A percentile compares a stretch with the other conserved stretches of the same genome.
phyloP scores from a whole-genome alignment of 345 rosid species.

The Fremontodendron californicum region DNA sequence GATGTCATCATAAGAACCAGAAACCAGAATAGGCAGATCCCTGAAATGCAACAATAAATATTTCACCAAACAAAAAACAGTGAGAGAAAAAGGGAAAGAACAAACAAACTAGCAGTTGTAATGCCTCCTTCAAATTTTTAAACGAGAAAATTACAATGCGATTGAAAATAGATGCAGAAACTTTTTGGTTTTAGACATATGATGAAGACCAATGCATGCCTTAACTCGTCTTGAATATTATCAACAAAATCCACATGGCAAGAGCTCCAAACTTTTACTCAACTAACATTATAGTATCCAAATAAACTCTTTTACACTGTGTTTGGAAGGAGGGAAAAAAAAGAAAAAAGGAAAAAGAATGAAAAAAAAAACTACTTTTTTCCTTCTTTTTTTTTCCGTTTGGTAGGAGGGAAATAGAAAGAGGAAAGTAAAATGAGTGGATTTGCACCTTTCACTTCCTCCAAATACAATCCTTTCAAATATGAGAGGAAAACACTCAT shows the following conservation, averaged over 20 bases:
- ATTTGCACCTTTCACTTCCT: too few species aligned
- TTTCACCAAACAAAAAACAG: neutral
- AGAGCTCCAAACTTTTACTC: neutral
- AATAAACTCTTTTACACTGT: neutral
- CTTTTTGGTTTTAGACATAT: neutral
- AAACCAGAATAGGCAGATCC: slow-evolving; percentile 60
- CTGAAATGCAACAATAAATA: slow-evolving; percentile 33
- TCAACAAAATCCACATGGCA: neutral
- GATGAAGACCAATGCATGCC: neutral
- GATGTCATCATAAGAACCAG: slow-evolving; percentile 53
- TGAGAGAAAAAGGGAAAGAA: neutral
- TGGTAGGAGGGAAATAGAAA: too few species aligned
- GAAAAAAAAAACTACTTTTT: too few species aligned
- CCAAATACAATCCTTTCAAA: too few species aligned
- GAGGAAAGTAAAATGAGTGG: too few species aligned
- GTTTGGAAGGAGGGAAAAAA: too few species aligned
- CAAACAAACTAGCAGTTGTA: neutral
- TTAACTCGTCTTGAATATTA: neutral
- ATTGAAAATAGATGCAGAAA: neutral
- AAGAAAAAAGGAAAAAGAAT: too few species aligned
- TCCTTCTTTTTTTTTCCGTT: too few species aligned
- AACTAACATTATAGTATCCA: neutral
- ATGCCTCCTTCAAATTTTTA: neutral
- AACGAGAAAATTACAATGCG: neutral
- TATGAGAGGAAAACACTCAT: too few species aligned